phyloP scores from a whole-genome alignment of 441 rosid genomes.

The Melianthus villosus region DNA sequence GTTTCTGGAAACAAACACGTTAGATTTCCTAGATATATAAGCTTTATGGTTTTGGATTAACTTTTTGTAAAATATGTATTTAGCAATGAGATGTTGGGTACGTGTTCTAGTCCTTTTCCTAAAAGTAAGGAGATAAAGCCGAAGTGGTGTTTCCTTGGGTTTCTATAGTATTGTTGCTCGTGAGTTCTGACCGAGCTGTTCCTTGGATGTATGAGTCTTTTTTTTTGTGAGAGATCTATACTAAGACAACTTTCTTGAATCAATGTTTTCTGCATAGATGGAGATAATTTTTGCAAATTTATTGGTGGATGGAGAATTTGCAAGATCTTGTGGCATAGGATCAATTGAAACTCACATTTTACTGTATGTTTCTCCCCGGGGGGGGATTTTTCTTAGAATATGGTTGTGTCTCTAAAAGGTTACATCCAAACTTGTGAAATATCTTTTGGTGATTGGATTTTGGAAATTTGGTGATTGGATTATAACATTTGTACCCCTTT shows the following conservation, averaged over 20 bases:
- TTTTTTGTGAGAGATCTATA: not conserved
- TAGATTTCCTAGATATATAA: not conserved
- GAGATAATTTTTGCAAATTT: not conserved
- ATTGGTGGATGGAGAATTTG: not conserved
- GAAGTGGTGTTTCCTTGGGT: not conserved
- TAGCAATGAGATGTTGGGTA: not conserved
- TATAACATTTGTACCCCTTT: too few relatives aligned
- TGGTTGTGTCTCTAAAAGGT: too few relatives aligned
- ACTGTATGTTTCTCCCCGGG: not conserved
- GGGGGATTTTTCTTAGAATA: too few relatives aligned
- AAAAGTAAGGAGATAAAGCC: not conserved
- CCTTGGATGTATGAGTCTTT: not conserved
- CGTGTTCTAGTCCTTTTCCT: not conserved
- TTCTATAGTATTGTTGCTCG: not conserved
- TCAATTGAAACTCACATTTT: not conserved
- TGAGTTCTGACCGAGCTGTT: not conserved
- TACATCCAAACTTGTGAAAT: too few relatives aligned
- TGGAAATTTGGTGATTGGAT: too few relatives aligned
- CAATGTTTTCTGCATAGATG: not conserved
- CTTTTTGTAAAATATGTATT: not conserved
- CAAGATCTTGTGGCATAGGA: not conserved
- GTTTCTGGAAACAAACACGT: not conserved
- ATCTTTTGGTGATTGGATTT: too few relatives aligned
- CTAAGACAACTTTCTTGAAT: not conserved
- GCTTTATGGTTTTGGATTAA: not conserved